Evolutionary conservation across 1,284 basidiomycete species (phyloP).

Genomic region (Trichosporon sp.): DNA sequence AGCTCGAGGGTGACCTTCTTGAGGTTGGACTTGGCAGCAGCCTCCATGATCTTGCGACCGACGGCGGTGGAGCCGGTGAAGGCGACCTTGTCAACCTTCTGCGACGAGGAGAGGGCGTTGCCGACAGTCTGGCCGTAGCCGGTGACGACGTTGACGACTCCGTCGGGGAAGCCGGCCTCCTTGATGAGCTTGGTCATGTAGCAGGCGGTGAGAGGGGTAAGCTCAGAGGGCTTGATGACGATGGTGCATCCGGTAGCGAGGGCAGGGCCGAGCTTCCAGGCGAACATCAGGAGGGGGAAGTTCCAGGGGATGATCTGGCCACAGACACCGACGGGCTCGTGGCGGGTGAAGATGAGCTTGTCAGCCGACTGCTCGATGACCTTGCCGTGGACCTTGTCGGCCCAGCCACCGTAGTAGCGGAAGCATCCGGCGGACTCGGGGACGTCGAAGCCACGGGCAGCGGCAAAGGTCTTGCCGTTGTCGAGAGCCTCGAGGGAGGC

Average conservation of each 20-base stretch:
- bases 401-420: slow-evolving; percentile 56
- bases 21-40: slow-evolving; percentile 54
- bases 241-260: slow-evolving; percentile 77
- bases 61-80: slow-evolving; percentile 56
- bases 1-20: slow-evolving; percentile 82
- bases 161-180: slow-evolving; percentile 60
- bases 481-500: slow-evolving; percentile 75
- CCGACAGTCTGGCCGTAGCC: slow-evolving; percentile 66
- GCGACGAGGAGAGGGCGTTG: slow-evolving; percentile 54
- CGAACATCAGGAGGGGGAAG: slow-evolving; percentile 62
- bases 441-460: slow-evolving; percentile 68
- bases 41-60: slow-evolving; percentile 55
- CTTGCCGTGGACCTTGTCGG: slow-evolving; percentile 79
- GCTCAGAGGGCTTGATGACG: slow-evolving; percentile 82
- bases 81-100: slow-evolving; percentile 55
- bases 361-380: slow-evolving; percentile 58
- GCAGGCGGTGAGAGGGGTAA: slow-evolving; percentile 69
- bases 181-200: slow-evolving; percentile 50
- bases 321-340: slow-evolving; percentile 87
- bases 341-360: slow-evolving; percentile 62
- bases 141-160: slow-evolving; percentile 64
- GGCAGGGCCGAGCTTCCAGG: slow-evolving; percentile 80
- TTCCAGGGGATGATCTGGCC: slow-evolving; percentile 74
- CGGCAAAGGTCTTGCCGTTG: slow-evolving; percentile 64
- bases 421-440: slow-evolving; percentile 57